Conservation (phyloP, 345 rosid species). For the Punica granatum region DNA sequence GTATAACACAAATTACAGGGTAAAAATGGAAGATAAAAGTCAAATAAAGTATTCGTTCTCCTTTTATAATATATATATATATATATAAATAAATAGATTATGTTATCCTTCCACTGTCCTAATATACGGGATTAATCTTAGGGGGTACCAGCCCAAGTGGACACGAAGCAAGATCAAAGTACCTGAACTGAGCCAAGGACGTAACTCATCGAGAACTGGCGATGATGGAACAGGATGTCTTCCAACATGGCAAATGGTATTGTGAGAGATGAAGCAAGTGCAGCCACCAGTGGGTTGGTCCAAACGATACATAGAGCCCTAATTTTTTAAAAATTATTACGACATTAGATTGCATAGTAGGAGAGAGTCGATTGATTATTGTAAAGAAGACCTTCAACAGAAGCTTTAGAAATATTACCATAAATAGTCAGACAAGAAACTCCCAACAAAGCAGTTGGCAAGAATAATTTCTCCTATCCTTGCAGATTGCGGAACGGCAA, state of each 20-base stretch:
- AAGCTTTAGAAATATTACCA: constrained; percentile 16
- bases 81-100: no score
- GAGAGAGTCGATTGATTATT: neutral
- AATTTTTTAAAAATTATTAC: neutral
- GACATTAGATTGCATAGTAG: neutral
- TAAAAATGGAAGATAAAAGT: no score
- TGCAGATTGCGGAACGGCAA: constrained; percentile 24
- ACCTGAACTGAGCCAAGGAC: constrained; percentile 33
- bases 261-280: constrained; percentile 34
- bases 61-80: no score
- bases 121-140: no score
- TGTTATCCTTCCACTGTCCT: no score
- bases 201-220: constrained; percentile 24
- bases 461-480: constrained; percentile 19
- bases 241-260: constrained; percentile 43
- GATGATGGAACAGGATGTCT: constrained; percentile 30
- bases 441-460: constrained; percentile 32
- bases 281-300: constrained; percentile 39
- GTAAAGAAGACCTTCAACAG: no score
- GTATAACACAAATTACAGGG: no score
- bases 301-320: constrained; percentile 41
- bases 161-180: no score
- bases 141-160: neutral
- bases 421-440: constrained; percentile 29
- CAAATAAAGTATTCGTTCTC: no score